Evolutionary conservation across 371 early-diverging fungal genomes (phyloP).

Genomic region (Mortierella sp.): DNA sequence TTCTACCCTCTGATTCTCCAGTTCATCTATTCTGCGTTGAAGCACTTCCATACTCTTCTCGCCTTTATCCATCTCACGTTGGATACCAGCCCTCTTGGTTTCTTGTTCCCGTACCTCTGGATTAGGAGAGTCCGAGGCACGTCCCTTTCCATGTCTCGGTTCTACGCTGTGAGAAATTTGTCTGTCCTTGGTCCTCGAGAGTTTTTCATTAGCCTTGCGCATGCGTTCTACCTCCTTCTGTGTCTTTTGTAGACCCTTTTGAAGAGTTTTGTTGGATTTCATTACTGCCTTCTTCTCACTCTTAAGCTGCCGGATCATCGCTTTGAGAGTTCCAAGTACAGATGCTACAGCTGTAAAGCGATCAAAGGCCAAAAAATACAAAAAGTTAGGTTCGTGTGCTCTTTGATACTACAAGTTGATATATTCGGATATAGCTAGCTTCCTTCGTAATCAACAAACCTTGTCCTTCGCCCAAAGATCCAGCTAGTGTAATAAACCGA

Average conservation of each 20-base stretch:
- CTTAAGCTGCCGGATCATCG: conserved; percentile 38
- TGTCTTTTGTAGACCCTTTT: conserved; percentile 29
- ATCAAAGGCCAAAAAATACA: neutral
- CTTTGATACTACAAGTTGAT: neutral
- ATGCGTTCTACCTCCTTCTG: conserved; percentile 20
- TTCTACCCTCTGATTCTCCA: conserved; percentile 15
- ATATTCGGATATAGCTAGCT: neutral
- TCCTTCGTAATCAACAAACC: conserved; percentile 11
- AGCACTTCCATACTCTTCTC: conserved; percentile 11
- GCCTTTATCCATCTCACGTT: conserved; percentile 23
- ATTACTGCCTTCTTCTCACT: conserved; percentile 18
- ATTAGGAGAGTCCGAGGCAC: neutral
- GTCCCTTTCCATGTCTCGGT: conserved; percentile 2
- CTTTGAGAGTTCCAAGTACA: conserved; percentile 32
- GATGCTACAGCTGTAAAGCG: conserved; percentile 24
- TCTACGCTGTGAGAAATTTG: neutral
- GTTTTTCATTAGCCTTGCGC: conserved; percentile 28
- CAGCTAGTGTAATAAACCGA: conserved; percentile 35
- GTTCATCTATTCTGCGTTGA: conserved; percentile 17
- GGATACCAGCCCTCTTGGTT: conserved; percentile 10
- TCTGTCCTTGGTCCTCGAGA: neutral
- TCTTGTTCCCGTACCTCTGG: conserved; percentile 17
- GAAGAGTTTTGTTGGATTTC: conserved; percentile 7
- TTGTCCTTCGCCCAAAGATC: conserved; percentile 46
- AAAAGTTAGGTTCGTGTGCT: neutral